A percentile compares a stretch with the other conserved stretches of the same genome.
phyloP scores from a whole-genome alignment of 495 filamentous ascomycete genomes.

The Xylaria curta region DNA sequence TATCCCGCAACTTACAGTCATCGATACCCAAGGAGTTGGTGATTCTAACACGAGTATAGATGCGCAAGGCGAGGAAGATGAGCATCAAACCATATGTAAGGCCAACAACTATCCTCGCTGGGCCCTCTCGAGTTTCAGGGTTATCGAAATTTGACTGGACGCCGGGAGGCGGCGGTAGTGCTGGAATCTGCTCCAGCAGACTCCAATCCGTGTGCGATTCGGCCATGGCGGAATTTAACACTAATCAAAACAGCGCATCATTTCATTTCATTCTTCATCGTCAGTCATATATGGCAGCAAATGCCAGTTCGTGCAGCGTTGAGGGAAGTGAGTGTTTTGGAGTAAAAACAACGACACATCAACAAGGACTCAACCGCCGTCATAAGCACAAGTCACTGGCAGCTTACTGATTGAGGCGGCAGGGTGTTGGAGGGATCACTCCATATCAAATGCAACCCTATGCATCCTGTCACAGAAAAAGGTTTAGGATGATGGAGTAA shows the following conservation, averaged over 20 bases:
- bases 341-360: background rate
- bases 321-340: background rate
- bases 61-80: constrained; percentile 29
- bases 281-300: background rate
- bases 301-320: background rate
- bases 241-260: background rate
- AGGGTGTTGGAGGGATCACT: background rate
- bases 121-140: constrained; percentile 22
- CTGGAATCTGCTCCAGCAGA: constrained; percentile 28
- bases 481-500: background rate
- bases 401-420: background rate
- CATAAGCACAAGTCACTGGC: background rate
- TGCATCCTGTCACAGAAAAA: background rate
- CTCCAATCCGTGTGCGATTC: constrained; percentile 1
- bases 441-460: background rate
- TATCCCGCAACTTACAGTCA: constrained; percentile 26
- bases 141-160: constrained; percentile 29
- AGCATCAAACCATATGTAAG: constrained; percentile 28
- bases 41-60: constrained; percentile 27
- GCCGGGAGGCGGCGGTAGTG: constrained; percentile 29
- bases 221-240: background rate
- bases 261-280: background rate
- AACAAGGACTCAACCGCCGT: background rate
- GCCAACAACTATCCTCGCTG: constrained; percentile 22
- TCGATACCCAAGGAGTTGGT: constrained; percentile 26